Evolutionary conservation across 345 rosid genomes (phyloP).

Genomic region (Adansonia digitata): DNA sequence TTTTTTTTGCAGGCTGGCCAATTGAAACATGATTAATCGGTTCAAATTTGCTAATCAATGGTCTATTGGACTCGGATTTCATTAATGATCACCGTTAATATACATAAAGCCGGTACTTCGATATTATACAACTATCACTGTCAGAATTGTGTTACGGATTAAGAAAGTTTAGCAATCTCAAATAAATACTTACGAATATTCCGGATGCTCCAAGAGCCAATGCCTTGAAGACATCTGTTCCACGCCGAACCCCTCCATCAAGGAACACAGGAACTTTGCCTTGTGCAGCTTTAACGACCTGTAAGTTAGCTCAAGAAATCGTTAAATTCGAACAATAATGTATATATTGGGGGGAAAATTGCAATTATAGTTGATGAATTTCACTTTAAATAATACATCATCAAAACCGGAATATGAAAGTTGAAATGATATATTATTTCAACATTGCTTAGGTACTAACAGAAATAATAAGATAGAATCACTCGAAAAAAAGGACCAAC

Average conservation of each 20-base stretch:
- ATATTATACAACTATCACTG: no score
- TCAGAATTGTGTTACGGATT: no score
- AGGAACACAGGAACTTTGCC: slow-evolving; percentile 84
- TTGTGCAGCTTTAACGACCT: slow-evolving; percentile 87
- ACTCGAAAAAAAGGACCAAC: neutral
- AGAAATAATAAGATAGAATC: neutral
- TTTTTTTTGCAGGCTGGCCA: neutral
- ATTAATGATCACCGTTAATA: no score
- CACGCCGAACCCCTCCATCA: slow-evolving; percentile 94
- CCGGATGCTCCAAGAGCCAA: slow-evolving; percentile 94
- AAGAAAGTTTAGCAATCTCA: neutral
- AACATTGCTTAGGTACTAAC: neutral
- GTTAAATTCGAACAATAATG: neutral
- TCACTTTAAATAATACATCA: no score
- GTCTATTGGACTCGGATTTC: no score
- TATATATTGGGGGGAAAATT: neutral
- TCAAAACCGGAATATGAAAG: no score
- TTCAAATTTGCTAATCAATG: neutral
- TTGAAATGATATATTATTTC: no score
- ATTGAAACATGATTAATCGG: neutral
- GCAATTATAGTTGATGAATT: no score
- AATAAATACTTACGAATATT: slow-evolving; percentile 59
- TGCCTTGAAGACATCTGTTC: slow-evolving; percentile 97
- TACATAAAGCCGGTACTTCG: no score
- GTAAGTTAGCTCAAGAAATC: slow-evolving; percentile 9